Evolutionary conservation across 495 filamentous ascomycete species (phyloP), one percentile per base, ranked within the genome.

Genomic region (Pseudoneurospora amorphoporcata): DNA sequence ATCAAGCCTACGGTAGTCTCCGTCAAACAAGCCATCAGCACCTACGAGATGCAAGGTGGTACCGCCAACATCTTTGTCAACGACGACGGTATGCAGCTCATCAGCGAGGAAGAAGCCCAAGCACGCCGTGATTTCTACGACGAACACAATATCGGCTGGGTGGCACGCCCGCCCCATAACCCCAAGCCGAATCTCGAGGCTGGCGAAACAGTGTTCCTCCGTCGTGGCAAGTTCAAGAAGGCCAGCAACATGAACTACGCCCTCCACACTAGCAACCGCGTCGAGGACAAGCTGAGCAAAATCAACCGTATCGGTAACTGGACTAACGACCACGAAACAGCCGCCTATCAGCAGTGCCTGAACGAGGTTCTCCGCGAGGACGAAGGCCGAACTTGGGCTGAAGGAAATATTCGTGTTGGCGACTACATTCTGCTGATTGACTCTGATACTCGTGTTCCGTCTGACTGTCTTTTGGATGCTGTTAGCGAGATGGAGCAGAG

Each of bases 161-260:
- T 88, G 12, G 84, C 87, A 42, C 83, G 88, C 40, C 88, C 89
- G 32, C 82, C 82, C 70, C 88, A 92, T 77, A 87, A 89, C 71
- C 84, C 86, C 12, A 86, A 85, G 68, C 76, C 76, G 23, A 76
- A 75, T 40, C 69, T 79, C 71, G 72, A 77, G 37, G 75, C 78
- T 39, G 82, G 77, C 40, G 79, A 78, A 23, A 74, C 70, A 43
- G 73, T 76, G 75, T 91, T 90, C 77, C 74, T 87, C 37, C 86
- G 90, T 12, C 82, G 86, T 8, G 90, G 90, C 65, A 91, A 91
- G 77, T 92, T 92, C 83, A 92, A 92, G 83, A 92, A 91, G 78
- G 89, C 89, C 35, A 90, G 88, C 38, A 92, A 92, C 79, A 92
- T 92, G 90, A 92, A 92, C 78, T 92, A 89, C 69, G 88, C 86